Base-by-base conservation (phyloP, 306 rosid species). In the Fragaria nilgerrensis region DNA sequence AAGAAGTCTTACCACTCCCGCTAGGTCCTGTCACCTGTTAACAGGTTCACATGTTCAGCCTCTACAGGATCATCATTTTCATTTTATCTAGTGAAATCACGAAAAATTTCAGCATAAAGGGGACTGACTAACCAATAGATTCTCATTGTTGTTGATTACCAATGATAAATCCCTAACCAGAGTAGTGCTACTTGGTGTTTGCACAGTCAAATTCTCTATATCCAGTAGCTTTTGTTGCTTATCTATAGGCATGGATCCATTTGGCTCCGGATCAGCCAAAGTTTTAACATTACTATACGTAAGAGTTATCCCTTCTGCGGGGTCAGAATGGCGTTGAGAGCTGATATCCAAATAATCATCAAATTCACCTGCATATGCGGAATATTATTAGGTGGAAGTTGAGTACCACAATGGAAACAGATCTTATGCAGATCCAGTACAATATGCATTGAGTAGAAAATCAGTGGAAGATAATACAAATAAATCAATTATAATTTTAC, bases 1-100 rank as follows among this genome's bases (percentile, higher is more conserved):
- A 85, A 70, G 97, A 95, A 70, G 99, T 95, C 83, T 92, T 95
- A 15, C 97, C 97, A 59, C 97, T 84, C 77, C 97, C 97, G 63
- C 99, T 95, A 23, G 96, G 97, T 72, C 99, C 97, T 72, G 85
- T 89, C 64, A 92, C 90, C 97, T 95, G 88, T 80, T 64, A 77
- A 82, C 66, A 71, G 17, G 70, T 53, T 73, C 58, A 72, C 20
- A 25, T 52, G 45, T 71, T 81, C 74, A 79, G 44, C n/a, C 16
- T 62, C 72, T 32, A 66, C 68, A 49, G 27, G 1, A 63, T 56
- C 68, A 70, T 27, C 25, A 69, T 23, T 34, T 44, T 27, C 37
- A 69, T 23, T 34, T n/a, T 3, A 37, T 73, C 39, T 11, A 7
- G 25, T 45, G 37, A 66, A 59, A 7, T 66, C 43, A 9, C 14